Conservation (phyloP, 1,284 basidiomycete genomes). For the Puccinia hordei region DNA sequence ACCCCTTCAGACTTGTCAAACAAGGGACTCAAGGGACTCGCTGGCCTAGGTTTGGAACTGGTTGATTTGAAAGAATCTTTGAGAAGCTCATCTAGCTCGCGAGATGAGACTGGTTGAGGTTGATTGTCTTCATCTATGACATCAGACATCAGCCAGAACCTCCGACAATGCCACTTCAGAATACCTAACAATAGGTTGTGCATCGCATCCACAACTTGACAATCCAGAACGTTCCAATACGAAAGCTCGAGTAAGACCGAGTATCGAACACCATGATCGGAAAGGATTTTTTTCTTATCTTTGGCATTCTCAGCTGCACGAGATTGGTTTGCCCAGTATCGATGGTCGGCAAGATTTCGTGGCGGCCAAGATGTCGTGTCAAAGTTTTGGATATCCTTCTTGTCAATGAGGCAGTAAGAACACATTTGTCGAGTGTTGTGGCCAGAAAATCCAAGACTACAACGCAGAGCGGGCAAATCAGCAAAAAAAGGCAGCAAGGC, state of each 20-base stretch:
- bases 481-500: constrained; percentile 42
- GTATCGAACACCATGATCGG: constrained; percentile 35
- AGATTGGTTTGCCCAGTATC: constrained; percentile 26
- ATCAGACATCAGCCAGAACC: constrained; percentile 42
- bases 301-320: neutral
- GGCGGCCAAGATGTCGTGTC: constrained; percentile 1
- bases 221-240: constrained; percentile 42
- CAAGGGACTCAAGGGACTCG: neutral
- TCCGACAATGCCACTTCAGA: constrained; percentile 22
- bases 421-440: constrained; percentile 34
- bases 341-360: constrained; percentile 19
- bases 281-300: constrained; percentile 16
- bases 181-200: constrained; percentile 36
- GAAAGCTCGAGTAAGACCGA: constrained; percentile 29
- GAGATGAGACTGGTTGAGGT: neutral
- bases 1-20: neutral
- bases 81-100: constrained; percentile 4
- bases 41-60: neutral
- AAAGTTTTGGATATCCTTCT: constrained; percentile 34
- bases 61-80: neutral
- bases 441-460: constrained; percentile 42
- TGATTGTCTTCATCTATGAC: neutral
- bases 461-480: constrained; percentile 49
- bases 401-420: constrained; percentile 43
- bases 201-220: constrained; percentile 48